These are phyloP conservation scores for Fistulifera solaris DNA, from an alignment of 108 stramenopile genomes.

Conservation along the genomic window DNA sequence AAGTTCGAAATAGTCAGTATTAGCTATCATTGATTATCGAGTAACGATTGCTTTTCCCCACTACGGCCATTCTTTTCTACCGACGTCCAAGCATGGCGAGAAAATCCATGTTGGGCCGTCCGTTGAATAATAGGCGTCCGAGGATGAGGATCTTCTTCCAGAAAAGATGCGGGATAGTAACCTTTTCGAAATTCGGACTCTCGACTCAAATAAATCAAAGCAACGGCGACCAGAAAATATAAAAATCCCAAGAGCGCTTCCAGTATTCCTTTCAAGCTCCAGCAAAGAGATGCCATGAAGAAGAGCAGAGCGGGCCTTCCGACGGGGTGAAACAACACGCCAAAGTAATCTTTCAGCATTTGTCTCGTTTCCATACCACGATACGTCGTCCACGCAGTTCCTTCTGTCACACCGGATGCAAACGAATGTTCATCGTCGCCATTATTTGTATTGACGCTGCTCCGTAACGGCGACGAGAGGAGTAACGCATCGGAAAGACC, in stretches of 20 bases:
- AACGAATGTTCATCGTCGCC: too few relatives aligned
- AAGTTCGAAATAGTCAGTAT: too few relatives aligned
- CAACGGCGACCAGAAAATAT: constrained; percentile 13
- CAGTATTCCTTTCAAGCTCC: constrained; percentile 19
- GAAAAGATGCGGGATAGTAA: constrained; percentile 1
- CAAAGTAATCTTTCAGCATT: constrained; percentile 21
- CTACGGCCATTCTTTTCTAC: neutral
- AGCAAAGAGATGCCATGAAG: constrained; percentile 26
- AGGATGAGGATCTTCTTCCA: too few relatives aligned
- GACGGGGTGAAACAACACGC: constrained; percentile 31
- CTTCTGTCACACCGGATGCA: too few relatives aligned
- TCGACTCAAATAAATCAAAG: constrained; percentile 17
- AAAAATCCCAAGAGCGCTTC: constrained; percentile 20
- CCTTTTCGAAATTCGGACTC: constrained; percentile 31
- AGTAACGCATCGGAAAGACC: too few relatives aligned
- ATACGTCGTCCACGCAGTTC: too few relatives aligned
- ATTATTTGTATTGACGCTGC: too few relatives aligned
- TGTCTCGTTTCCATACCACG: too few relatives aligned
- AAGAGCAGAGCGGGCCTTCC: constrained; percentile 18
- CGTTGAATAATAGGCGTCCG: too few relatives aligned
- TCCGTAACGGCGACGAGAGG: too few relatives aligned
- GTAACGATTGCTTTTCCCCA: too few relatives aligned
- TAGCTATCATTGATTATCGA: too few relatives aligned
- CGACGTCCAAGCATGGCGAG: neutral
- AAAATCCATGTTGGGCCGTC: neutral